phyloP scores from a whole-genome alignment of 305 asterid genomes.

The Solanum hybrid region DNA sequence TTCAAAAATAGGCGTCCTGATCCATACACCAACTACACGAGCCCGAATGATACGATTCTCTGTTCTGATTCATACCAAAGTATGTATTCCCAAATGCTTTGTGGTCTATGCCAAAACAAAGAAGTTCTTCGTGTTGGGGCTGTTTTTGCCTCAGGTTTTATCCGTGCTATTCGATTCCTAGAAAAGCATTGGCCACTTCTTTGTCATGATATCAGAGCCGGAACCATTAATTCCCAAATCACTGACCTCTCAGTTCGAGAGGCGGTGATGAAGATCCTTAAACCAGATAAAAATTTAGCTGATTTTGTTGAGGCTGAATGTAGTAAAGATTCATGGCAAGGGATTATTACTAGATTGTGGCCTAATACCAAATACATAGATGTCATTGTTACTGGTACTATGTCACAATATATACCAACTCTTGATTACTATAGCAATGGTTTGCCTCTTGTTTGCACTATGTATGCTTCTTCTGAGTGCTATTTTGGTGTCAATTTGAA shows the following conservation, averaged over 20 bases:
- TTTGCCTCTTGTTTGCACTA: slow-evolving; percentile 73
- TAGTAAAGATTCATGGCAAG: slow-evolving; percentile 47
- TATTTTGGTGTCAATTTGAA: slow-evolving; percentile 72
- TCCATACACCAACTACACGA: slow-evolving; percentile 82
- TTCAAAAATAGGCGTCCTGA: slow-evolving; percentile 64
- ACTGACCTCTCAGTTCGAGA: slow-evolving; percentile 46
- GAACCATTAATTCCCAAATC: slow-evolving; percentile 42
- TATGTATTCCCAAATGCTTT: slow-evolving; percentile 90
- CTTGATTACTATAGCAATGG: slow-evolving; percentile 68
- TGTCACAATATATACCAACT: slow-evolving; percentile 76
- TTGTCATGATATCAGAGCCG: slow-evolving; percentile 53
- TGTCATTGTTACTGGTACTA: slow-evolving; percentile 81
- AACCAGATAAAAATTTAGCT: slow-evolving; percentile 55
- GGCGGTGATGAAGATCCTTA: slow-evolving; percentile 38
- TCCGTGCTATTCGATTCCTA: slow-evolving; percentile 66
- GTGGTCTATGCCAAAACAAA: slow-evolving; percentile 52
- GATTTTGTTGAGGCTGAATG: slow-evolving; percentile 52
- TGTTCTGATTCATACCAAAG: slow-evolving; percentile 78
- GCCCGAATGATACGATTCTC: slow-evolving; percentile 74
- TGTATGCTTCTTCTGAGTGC: slow-evolving; percentile 88
- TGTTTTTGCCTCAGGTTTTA: slow-evolving; percentile 84
- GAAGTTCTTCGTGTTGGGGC: slow-evolving; percentile 89
- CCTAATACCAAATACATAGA: slow-evolving; percentile 74
- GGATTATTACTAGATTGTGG: slow-evolving; percentile 74
- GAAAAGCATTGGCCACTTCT: slow-evolving; percentile 65